These are phyloP conservation scores for Trapa bicornis DNA, from an alignment of 345 rosid species.

Conservation along the genomic window DNA sequence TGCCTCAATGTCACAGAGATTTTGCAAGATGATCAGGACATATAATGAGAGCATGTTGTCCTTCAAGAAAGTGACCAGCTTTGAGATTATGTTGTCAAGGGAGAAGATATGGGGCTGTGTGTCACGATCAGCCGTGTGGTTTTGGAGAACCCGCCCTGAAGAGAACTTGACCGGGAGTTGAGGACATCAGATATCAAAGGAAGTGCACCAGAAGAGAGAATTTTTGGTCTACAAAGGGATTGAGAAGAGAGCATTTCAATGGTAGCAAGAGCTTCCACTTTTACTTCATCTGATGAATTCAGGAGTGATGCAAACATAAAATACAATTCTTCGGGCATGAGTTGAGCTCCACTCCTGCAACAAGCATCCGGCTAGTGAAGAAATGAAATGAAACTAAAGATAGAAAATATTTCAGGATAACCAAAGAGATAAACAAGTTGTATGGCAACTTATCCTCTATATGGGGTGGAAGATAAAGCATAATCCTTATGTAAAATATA, in stretches of 20 bases:
- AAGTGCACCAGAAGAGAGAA: slow-evolving; percentile 38
- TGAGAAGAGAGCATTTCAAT: slow-evolving; percentile 42
- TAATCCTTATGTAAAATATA: too few relatives aligned
- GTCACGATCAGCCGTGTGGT: slow-evolving; percentile 38
- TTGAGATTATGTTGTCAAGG: slow-evolving; percentile 31
- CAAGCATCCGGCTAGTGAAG: slow-evolving; percentile 7
- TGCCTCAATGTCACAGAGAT: slow-evolving; percentile 39
- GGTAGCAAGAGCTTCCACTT: slow-evolving; percentile 39
- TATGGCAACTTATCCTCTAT: too few relatives aligned
- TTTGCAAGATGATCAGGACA: slow-evolving; percentile 31
- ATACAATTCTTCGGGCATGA: slow-evolving; percentile 36
- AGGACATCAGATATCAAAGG: slow-evolving; percentile 34
- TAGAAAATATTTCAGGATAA: too few relatives aligned
- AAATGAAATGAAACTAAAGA: too few relatives aligned
- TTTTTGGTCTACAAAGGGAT: slow-evolving; percentile 23
- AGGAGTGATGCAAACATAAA: slow-evolving; percentile 37
- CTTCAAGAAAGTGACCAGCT: slow-evolving; percentile 42
- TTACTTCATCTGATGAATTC: slow-evolving; percentile 29
- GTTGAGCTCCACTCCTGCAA: slow-evolving; percentile 35
- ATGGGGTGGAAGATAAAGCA: too few relatives aligned
- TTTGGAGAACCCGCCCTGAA: slow-evolving; percentile 37
- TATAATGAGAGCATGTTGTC: slow-evolving; percentile 28
- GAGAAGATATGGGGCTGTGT: slow-evolving; percentile 32
- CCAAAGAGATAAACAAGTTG: too few relatives aligned
- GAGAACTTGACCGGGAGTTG: slow-evolving; percentile 22